Conservation (phyloP, 352 stramenopile genomes). For the Globisporangium splendens region DNA sequence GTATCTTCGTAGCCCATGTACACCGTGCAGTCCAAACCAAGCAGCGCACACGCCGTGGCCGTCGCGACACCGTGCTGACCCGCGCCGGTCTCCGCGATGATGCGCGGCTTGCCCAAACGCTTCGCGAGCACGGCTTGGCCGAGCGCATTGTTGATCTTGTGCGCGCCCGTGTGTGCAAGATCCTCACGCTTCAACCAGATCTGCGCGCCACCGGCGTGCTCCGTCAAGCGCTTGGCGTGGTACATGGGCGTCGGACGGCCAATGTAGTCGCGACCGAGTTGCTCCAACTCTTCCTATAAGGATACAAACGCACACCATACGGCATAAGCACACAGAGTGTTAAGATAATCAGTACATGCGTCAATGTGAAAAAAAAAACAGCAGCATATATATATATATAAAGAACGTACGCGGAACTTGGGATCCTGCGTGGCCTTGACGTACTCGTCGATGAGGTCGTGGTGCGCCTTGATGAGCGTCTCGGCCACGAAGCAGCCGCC, state of each 20-base stretch:
- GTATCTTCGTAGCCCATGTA: slow-evolving; percentile 99
- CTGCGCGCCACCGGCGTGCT: slow-evolving; percentile 88
- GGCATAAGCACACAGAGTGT: not conserved
- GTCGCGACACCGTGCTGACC: slow-evolving; percentile 98
- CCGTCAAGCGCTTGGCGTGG: slow-evolving; percentile 94
- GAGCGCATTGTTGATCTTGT: slow-evolving; percentile 99
- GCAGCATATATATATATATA: not conserved
- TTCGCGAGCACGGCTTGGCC: slow-evolving; percentile 95
- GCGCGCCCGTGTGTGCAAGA: slow-evolving; percentile 96
- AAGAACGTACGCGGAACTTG: slow-evolving; percentile 68
- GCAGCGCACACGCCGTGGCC: slow-evolving; percentile 94
- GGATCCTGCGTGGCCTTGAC: slow-evolving; percentile 93
- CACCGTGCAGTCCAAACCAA: slow-evolving; percentile 95
- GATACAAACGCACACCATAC: not conserved
- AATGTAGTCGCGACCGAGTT: slow-evolving; percentile 94
- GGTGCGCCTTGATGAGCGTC: slow-evolving; percentile 95
- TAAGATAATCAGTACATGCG: too few species aligned
- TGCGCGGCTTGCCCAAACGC: slow-evolving; percentile 94
- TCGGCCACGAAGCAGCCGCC: slow-evolving; percentile 97
- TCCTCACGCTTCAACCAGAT: slow-evolving; percentile 99
- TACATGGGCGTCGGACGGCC: slow-evolving; percentile 95
- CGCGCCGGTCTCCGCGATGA: slow-evolving; percentile 98
- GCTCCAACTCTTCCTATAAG: slow-evolving; percentile 89
- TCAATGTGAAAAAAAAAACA: too few species aligned
- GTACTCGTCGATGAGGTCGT: slow-evolving; percentile 94